Conservation (phyloP, 257 asterid genomes). For the Solanum microdontum region DNA sequence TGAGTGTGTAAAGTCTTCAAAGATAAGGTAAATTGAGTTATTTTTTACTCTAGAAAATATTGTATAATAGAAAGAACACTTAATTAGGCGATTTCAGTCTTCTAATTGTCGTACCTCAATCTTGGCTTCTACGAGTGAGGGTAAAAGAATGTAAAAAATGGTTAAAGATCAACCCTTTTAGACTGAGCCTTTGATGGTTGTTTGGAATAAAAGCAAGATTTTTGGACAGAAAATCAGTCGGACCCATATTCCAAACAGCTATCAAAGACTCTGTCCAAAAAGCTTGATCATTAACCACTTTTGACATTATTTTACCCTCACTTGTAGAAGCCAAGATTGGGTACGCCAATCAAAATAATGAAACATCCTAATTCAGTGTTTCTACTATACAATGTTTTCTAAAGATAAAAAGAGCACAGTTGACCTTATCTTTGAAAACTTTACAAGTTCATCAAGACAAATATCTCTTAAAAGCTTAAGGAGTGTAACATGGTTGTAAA, state of each 20-base stretch:
- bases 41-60: no score
- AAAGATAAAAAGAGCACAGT: conserved; percentile 24
- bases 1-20: conserved; percentile 5
- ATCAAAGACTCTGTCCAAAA: conserved; percentile 37
- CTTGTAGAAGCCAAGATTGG: background rate
- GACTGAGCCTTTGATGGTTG: conserved; percentile 19
- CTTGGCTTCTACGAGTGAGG: background rate
- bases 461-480: conserved; percentile 13
- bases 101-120: conserved; percentile 7
- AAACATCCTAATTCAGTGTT: conserved; percentile 16
- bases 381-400: conserved; percentile 26
- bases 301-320: conserved; percentile 25
- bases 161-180: conserved; percentile 16
- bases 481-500: conserved; percentile 12
- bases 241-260: background rate
- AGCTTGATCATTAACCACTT: background rate
- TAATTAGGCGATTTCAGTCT: background rate
- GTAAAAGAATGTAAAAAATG: no score
- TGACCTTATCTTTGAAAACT: conserved; percentile 17
- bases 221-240: no score
- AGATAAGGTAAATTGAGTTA: no score
- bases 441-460: conserved; percentile 9
- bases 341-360: conserved; percentile 2
- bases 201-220: background rate
- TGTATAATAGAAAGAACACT: no score